Evolutionary conservation across 2,329 filamentous ascomycete genomes (phyloP), one percentile per base, ranked within the genome.

Genomic region (Clonostachys rhizophaga): DNA sequence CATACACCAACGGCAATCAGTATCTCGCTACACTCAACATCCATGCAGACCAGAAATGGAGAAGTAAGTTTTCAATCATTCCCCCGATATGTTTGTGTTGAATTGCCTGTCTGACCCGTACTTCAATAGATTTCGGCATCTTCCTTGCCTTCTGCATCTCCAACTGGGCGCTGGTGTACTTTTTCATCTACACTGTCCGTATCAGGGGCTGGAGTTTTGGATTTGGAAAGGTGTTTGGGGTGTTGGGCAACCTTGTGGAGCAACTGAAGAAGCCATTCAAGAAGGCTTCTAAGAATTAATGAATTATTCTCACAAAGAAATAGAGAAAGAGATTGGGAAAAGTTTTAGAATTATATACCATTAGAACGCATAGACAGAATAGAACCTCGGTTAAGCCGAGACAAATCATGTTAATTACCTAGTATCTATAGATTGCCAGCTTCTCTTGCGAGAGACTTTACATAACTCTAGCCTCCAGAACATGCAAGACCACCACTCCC

Each of bases 131-230:
- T 44, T 86, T 89, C 55, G 87, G 84, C 8, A 83, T 90, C 50
- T 88, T 90, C 68, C 55, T 88, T 9, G 81, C 79, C 2, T 91
- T 89, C 60, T 81, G 79, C 45, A 67, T 86, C 13, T 83, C 79
- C 44, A 90, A 89, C 58, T 89, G 83, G 82, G 67, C 75, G 39
- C 52, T 90, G 46, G 84, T 89, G 1, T 88, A 87, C 61, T 88
- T 89, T 66, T 89, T 91, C 59, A 82, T 90, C 48, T 91, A 86
- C 65, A 85, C 81, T 4, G 83, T 89, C 7, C 74, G 87, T 16
- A 79, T 90, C 47, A 76, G 75, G 52, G 78, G 83, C 8, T 90
- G 85, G 84, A 78, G 67, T 18, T 90, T 90, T 63, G 87, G 86
- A 0, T 72, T 89, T 49, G 79, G 79, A 0, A 67, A 66, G 40